Evolutionary conservation across 2,329 filamentous ascomycete species (phyloP).

Genomic region (Talaromyces sp.): DNA sequence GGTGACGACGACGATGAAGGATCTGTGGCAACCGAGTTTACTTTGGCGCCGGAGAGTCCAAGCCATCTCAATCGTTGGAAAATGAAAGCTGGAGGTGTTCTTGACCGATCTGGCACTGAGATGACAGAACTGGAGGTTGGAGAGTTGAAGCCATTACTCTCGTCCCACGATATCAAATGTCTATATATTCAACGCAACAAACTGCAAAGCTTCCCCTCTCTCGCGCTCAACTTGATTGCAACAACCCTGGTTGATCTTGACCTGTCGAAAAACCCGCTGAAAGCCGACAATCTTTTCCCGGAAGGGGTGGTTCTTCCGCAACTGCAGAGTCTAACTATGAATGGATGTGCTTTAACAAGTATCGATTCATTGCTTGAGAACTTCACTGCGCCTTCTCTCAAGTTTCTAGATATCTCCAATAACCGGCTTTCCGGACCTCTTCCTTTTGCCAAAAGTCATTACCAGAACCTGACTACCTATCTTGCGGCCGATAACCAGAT

Average conservation of each 20-base stretch:
- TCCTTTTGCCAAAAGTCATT: constrained; percentile 60
- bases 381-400: constrained; percentile 68
- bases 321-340: constrained; percentile 71
- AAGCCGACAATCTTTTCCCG: constrained; percentile 60
- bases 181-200: constrained; percentile 74
- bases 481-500: constrained; percentile 77
- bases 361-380: constrained; percentile 61
- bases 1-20: constrained; percentile 28
- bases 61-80: constrained; percentile 28
- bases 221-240: constrained; percentile 65
- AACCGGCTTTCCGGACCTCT: constrained; percentile 70
- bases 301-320: constrained; percentile 64
- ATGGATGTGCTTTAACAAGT: constrained; percentile 67
- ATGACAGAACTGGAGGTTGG: constrained; percentile 51
- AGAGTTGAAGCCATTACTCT: constrained; percentile 41
- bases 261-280: constrained; percentile 68
- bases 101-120: constrained; percentile 66
- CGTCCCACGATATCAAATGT: constrained; percentile 46
- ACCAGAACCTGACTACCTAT: constrained; percentile 66
- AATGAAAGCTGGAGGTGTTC: constrained; percentile 40
- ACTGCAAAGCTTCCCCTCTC: constrained; percentile 62
- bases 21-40: constrained; percentile 37
- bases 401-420: constrained; percentile 72
- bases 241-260: constrained; percentile 67
- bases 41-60: constrained; percentile 41